These are phyloP conservation scores for Debaryomyces udenii DNA, from an alignment of 1,139 yeast species.

Conservation along the genomic window DNA sequence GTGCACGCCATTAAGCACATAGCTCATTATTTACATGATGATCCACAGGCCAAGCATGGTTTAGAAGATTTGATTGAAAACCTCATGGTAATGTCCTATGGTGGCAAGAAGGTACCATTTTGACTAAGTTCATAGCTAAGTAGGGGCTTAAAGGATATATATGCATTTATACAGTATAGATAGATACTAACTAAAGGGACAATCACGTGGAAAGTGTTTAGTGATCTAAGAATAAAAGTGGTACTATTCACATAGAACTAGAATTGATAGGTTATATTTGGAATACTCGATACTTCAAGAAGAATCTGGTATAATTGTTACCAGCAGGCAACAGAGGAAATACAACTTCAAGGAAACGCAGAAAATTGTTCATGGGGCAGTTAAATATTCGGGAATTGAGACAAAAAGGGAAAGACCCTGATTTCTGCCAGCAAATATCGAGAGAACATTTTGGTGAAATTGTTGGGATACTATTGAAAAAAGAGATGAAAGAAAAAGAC, in stretches of 20 bases:
- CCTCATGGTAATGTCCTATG: conserved; percentile 23
- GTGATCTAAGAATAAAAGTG: no score
- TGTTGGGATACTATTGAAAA: conserved; percentile 16
- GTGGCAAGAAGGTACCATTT: no score
- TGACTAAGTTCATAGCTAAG: conserved; percentile 17
- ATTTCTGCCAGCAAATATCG: conserved; percentile 25
- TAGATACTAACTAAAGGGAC: neutral
- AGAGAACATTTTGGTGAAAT: conserved; percentile 21
- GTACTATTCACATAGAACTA: no score
- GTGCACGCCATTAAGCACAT: conserved; percentile 37
- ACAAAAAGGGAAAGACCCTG: conserved; percentile 21
- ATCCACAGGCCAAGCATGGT: conserved; percentile 29
- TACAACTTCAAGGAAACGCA: no score
- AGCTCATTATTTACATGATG: conserved; percentile 32
- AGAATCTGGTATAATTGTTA: no score
- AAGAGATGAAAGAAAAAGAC: conserved; percentile 9
- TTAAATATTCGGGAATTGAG: conserved; percentile 17
- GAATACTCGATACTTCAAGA: no score
- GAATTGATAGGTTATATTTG: no score
- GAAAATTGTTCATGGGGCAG: neutral
- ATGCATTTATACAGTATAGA: conserved; percentile 3
- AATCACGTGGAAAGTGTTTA: no score
- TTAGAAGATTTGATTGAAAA: conserved; percentile 30
- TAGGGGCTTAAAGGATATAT: no score
- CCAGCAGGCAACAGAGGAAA: no score